These are phyloP conservation scores for Austropuccinia psidii DNA, from an alignment of 1,284 basidiomycete species.

Conservation along the genomic window DNA sequence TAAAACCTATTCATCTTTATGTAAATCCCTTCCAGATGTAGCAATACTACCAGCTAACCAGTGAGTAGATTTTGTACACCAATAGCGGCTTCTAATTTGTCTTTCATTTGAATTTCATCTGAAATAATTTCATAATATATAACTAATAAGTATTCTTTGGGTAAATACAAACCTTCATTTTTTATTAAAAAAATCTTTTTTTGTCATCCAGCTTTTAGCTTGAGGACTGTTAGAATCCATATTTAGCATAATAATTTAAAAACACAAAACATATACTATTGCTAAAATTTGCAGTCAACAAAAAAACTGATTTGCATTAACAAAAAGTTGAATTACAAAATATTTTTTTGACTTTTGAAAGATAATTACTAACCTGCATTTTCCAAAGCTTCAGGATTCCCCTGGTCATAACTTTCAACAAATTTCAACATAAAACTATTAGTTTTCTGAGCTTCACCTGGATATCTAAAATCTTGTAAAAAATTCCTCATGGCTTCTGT, in stretches of 20 bases:
- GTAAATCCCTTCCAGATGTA: conserved; percentile 80
- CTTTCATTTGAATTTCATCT: conserved; percentile 96
- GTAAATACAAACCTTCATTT: conserved; percentile 81
- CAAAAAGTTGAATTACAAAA: no score
- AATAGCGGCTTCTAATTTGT: conserved; percentile 67
- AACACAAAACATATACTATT: conserved; percentile 84
- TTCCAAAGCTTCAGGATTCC: conserved; percentile 74
- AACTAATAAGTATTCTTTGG: conserved; percentile 66
- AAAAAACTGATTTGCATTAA: no score
- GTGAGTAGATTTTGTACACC: conserved; percentile 49
- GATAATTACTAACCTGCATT: conserved; percentile 54
- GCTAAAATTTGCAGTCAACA: conserved; percentile 55
- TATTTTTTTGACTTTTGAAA: no score
- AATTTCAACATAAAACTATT: conserved; percentile 99
- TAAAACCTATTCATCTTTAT: conserved; percentile 85
- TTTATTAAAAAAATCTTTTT: conserved; percentile 78
- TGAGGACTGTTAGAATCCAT: conserved; percentile 93
- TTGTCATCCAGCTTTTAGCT: conserved; percentile 81
- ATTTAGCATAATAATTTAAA: conserved; percentile 87
- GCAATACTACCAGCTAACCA: conserved; percentile 72
- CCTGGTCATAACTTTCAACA: conserved; percentile 83
- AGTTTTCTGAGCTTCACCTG: conserved; percentile 93
- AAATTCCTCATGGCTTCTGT: conserved; percentile 79
- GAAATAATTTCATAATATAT: conserved; percentile 82
- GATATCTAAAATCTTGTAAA: conserved; percentile 85